These are phyloP conservation scores for Blastocystis sp. DNA, from an alignment of 352 stramenopile genomes.

Conservation along the genomic window DNA sequence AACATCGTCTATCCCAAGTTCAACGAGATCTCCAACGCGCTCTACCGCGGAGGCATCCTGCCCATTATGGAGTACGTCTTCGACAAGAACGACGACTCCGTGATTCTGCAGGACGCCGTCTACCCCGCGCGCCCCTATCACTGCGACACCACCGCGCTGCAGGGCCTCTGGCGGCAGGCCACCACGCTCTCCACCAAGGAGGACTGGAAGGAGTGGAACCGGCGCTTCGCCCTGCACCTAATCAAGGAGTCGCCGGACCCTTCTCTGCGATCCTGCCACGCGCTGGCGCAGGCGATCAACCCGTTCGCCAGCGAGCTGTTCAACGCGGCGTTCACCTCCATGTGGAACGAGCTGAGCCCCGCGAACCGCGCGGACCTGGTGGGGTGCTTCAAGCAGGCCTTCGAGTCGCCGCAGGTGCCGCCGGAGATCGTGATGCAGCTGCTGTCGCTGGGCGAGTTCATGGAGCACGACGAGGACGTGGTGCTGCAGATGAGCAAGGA, in stretches of 20 bases:
- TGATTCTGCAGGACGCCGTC: neutral
- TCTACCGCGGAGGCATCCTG: slow-evolving; percentile 60
- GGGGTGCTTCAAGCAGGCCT: slow-evolving; percentile 86
- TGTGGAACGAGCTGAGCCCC: slow-evolving; percentile 92
- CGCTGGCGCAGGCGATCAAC: slow-evolving; percentile 90
- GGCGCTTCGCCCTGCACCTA: slow-evolving; percentile 89
- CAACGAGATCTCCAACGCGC: slow-evolving; percentile 57
- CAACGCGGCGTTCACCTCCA: slow-evolving; percentile 95
- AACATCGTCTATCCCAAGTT: slow-evolving; percentile 68
- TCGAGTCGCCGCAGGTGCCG: slow-evolving; percentile 80
- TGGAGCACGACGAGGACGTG: slow-evolving; percentile 91
- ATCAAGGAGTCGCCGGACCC: slow-evolving; percentile 90
- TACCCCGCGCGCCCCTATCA: neutral
- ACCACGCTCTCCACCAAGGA: slow-evolving; percentile 72
- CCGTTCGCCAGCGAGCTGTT: slow-evolving; percentile 92
- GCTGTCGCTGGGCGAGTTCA: slow-evolving; percentile 95
- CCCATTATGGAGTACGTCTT: slow-evolving; percentile 19
- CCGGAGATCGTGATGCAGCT: slow-evolving; percentile 92
- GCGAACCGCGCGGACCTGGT: slow-evolving; percentile 87
- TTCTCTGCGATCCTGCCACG: slow-evolving; percentile 86
- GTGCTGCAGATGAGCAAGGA: slow-evolving; percentile 83
- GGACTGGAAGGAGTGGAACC: slow-evolving; percentile 96
- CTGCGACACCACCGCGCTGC: slow-evolving; percentile 10
- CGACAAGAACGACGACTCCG: slow-evolving; percentile 20
- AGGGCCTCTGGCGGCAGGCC: slow-evolving; percentile 50